Conservation (phyloP, 306 rosid species). For the Trifolium pratense region DNA sequence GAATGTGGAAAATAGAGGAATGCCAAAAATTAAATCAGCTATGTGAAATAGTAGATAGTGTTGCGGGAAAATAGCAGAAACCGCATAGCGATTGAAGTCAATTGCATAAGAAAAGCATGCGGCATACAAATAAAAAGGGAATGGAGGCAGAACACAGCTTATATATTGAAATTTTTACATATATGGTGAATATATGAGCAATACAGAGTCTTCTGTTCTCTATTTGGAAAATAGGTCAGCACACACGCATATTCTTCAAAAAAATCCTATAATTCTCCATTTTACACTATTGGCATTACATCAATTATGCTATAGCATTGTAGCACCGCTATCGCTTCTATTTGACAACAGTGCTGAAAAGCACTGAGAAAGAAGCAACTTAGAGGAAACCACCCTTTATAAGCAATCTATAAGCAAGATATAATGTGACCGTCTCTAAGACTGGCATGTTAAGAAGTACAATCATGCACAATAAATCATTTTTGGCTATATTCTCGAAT, state of each 20-base stretch:
- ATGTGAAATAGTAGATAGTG: not conserved
- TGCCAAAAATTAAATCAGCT: not conserved
- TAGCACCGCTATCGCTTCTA: not conserved
- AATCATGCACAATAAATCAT: not conserved
- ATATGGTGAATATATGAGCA: not conserved
- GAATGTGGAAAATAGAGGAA: too few relatives aligned
- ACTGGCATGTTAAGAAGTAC: too few relatives aligned
- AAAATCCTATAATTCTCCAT: too few relatives aligned
- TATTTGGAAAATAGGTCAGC: not conserved
- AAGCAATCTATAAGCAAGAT: too few relatives aligned
- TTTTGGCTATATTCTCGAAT: constrained; percentile 11
- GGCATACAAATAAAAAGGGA: not conserved
- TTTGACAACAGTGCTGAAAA: not conserved
- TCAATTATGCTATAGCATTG: too few relatives aligned
- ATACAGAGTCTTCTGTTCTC: too few relatives aligned
- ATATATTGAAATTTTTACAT: not conserved
- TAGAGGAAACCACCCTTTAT: not conserved
- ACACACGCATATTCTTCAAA: too few relatives aligned
- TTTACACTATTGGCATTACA: too few relatives aligned
- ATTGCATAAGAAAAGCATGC: not conserved
- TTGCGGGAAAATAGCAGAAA: not conserved
- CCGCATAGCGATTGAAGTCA: not conserved
- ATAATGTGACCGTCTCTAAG: too few relatives aligned
- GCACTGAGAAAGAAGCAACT: not conserved
- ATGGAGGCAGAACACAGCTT: not conserved